Evolutionary conservation across 306 rosid species (phyloP).

Genomic region (Rubus idaeus): DNA sequence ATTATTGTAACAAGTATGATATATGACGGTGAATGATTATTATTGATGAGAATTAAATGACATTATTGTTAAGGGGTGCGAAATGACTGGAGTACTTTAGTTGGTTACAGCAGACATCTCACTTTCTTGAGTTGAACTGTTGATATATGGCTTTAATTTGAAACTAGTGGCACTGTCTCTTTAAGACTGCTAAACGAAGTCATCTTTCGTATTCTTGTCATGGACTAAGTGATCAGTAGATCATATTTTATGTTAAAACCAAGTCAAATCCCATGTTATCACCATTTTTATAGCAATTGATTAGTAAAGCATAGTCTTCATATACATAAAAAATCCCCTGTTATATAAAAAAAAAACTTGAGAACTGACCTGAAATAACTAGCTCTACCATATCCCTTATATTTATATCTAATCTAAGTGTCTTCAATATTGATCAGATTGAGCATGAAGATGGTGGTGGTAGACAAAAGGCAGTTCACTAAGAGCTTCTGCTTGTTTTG

Average conservation of each 20-base stretch:
- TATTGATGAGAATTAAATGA: neutral
- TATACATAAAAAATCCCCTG: neutral
- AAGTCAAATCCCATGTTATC: neutral
- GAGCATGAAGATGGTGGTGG: conserved; percentile 52
- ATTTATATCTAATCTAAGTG: neutral
- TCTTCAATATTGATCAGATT: conserved; percentile 27
- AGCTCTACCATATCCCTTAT: neutral
- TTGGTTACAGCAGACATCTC: neutral
- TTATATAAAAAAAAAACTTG: neutral
- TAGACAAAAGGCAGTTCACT: conserved; percentile 53
- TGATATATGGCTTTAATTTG: neutral
- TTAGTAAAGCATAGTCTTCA: neutral
- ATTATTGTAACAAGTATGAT: neutral
- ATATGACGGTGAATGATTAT: neutral
- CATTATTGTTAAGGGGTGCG: neutral
- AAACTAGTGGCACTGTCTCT: neutral
- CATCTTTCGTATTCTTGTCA: neutral
- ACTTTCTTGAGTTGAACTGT: neutral
- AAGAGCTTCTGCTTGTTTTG: conserved; percentile 17
- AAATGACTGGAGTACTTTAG: neutral
- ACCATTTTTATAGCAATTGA: neutral
- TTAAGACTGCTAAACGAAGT: neutral
- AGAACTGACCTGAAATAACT: neutral
- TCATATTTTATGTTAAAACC: neutral
- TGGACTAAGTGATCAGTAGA: neutral